Evolutionary conservation across 2,329 filamentous ascomycete genomes (phyloP), one percentile per base, ranked within the genome.

Genomic region (Grosmannia penicillata): DNA sequence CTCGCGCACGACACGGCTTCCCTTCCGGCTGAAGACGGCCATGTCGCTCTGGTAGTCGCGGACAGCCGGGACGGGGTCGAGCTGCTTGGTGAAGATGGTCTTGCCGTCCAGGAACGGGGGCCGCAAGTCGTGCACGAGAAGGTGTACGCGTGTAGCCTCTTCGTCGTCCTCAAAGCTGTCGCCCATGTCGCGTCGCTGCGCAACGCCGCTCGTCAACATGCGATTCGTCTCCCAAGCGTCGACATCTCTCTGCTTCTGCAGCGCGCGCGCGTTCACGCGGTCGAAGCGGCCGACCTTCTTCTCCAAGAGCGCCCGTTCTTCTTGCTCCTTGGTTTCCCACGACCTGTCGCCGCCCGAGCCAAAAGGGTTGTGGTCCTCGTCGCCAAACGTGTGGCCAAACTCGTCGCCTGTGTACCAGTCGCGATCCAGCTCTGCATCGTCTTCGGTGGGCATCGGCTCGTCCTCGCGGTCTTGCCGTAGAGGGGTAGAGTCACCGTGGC

Each of bases 191-290:
- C 85, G 68, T 52, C 89, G 69, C 57, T 98, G 93, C 15, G 91
- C 91, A 15, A 98, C 87, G 40, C 89, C 89, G 17, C 87, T 95
- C 1, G 87, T 91, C 43, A 98, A 69, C 91, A 98, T 96, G 42
- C 91, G 82, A 56, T 98, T 98, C 14, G 89, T 91, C 59, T 98
- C 93, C 91, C 91, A 98, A 0, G 87, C 89, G 59, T 98, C 91
- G 31, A 91, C 86, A 53, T 98, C 91, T 54, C 82, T 86, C 56
- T 94, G 84, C 50, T 87, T 83, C 58, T 94, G 85, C 41, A 84
- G 69, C 43, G 79, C 78, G 36, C 82, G 72, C 32, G 81, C 81
- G 53, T 75, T 84, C 55, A 81, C 69, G 4, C 75, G 68, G 38
- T 64, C 72, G 50, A 67, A 72, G 50, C 72, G 78, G 37, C 71